These are phyloP conservation scores for Populus davidiana DNA, from an alignment of 345 rosid species.

Conservation along the genomic window DNA sequence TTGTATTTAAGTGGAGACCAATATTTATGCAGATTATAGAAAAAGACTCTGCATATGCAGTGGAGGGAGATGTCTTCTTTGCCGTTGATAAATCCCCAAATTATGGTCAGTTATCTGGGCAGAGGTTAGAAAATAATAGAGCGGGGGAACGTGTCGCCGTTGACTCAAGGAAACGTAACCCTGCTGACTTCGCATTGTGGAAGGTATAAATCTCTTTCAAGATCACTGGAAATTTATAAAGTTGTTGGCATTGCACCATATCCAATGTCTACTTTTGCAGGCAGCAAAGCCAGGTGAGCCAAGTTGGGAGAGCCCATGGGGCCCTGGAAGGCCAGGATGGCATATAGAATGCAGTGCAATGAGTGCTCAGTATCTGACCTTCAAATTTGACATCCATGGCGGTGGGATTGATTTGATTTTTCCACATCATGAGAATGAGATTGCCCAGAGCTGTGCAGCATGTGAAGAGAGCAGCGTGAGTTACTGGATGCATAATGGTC, in stretches of 20 bases:
- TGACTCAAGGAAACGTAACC: slow-evolving; percentile 76
- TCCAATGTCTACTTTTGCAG: slow-evolving; percentile 39
- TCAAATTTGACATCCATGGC: slow-evolving; percentile 77
- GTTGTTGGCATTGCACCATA: background rate
- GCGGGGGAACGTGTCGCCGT: slow-evolving; percentile 87
- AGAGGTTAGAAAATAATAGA: slow-evolving; percentile 61
- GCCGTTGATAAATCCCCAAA: slow-evolving; percentile 67
- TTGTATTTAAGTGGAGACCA: background rate
- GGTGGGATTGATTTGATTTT: slow-evolving; percentile 79
- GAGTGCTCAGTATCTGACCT: slow-evolving; percentile 71
- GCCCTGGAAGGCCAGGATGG: slow-evolving; percentile 95
- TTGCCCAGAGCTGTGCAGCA: slow-evolving; percentile 83
- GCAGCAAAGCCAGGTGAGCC: slow-evolving; percentile 88
- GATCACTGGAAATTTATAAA: background rate
- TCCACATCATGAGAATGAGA: slow-evolving; percentile 88
- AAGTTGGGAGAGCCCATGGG: slow-evolving; percentile 92
- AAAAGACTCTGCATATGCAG: slow-evolving; percentile 65
- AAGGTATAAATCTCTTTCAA: slow-evolving; percentile 45
- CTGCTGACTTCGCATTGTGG: slow-evolving; percentile 92
- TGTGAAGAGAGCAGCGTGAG: slow-evolving; percentile 51
- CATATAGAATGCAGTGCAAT: slow-evolving; percentile 99
- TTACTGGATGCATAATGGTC: slow-evolving; percentile 93
- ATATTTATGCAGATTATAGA: slow-evolving; percentile 61
- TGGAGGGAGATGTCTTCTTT: slow-evolving; percentile 81
- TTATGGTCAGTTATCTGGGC: slow-evolving; percentile 75